Percentiles rank a stretch among this genome's conserved stretches.
Evolutionary conservation across 2,329 filamentous ascomycete species (phyloP).

Genomic region (Metarhizium robertsii): DNA sequence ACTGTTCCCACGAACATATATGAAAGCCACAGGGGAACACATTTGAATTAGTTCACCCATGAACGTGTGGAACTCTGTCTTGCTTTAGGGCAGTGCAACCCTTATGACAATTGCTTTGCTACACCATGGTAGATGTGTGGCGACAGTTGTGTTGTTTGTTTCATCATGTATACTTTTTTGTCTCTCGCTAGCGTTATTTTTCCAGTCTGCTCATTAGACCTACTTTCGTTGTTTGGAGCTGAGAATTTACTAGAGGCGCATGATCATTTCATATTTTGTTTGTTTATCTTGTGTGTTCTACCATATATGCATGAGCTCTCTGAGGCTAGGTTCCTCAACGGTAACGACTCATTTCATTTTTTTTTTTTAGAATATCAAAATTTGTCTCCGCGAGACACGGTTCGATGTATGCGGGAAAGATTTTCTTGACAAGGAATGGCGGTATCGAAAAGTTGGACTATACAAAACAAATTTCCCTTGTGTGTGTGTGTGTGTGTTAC

Average conservation of each 20-base stretch:
- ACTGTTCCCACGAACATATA: constrained; percentile 31
- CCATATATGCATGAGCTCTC: neutral
- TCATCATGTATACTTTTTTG: neutral
- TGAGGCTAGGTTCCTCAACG: neutral
- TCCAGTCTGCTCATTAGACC: neutral
- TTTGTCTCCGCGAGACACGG: neutral
- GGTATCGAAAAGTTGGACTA: neutral
- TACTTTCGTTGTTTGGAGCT: neutral
- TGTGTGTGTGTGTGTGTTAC: neutral
- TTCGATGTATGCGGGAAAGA: neutral
- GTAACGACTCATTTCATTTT: neutral
- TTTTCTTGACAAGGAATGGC: neutral
- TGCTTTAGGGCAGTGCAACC: neutral
- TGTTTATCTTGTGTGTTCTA: neutral
- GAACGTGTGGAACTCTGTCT: neutral
- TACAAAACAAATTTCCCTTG: neutral
- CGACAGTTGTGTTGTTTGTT: neutral
- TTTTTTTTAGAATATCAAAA: neutral
- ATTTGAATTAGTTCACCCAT: constrained; percentile 15
- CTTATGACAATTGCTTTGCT: neutral
- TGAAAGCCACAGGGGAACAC: constrained; percentile 22
- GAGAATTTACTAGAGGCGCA: neutral
- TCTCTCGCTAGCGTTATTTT: neutral
- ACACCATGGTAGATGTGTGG: neutral
- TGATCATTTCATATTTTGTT: neutral